Evolutionary conservation across 2,329 filamentous ascomycete species (phyloP).

Genomic region (Aureobasidium sp.): DNA sequence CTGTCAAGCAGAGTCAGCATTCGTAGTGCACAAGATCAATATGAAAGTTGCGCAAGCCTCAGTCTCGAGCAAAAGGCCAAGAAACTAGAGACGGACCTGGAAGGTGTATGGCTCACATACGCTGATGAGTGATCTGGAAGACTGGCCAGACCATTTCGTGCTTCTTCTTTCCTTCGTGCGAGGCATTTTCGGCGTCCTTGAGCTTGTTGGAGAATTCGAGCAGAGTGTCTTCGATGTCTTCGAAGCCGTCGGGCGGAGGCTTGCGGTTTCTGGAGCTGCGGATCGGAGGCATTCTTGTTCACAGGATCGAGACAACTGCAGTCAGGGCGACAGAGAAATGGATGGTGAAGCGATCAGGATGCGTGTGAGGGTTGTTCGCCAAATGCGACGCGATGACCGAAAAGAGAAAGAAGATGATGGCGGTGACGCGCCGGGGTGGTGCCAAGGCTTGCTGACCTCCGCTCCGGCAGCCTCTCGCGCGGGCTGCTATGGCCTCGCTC

Average conservation of each 20-base stretch:
- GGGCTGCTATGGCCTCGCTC: not conserved
- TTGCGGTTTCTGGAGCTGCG: constrained; percentile 70
- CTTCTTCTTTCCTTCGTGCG: constrained; percentile 70
- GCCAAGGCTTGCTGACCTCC: constrained; percentile 2
- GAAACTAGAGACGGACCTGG: constrained; percentile 19
- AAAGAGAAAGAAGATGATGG: not conserved
- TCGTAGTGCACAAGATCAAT: not conserved
- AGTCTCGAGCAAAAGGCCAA: constrained; percentile 5
- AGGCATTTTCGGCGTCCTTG: constrained; percentile 90
- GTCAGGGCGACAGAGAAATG: not conserved
- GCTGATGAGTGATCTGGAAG: constrained; percentile 93
- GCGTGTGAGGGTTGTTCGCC: not conserved
- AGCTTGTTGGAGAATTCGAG: constrained; percentile 84
- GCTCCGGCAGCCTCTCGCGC: not conserved
- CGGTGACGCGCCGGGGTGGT: not conserved
- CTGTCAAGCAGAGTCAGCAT: constrained; percentile 31
- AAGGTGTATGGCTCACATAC: constrained; percentile 40
- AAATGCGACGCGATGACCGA: not conserved
- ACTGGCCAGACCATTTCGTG: constrained; percentile 95
- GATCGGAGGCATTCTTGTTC: constrained; percentile 62
- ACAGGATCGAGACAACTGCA: not conserved
- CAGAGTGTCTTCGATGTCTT: constrained; percentile 80
- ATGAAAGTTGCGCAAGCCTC: not conserved
- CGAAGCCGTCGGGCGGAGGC: constrained; percentile 77
- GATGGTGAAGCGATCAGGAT: not conserved